A percentile compares a stretch with the other conserved stretches of the same genome.
phyloP scores from a whole-genome alignment of 2,329 filamentous ascomycete species.

The Aaosphaeria pasadenensis region DNA sequence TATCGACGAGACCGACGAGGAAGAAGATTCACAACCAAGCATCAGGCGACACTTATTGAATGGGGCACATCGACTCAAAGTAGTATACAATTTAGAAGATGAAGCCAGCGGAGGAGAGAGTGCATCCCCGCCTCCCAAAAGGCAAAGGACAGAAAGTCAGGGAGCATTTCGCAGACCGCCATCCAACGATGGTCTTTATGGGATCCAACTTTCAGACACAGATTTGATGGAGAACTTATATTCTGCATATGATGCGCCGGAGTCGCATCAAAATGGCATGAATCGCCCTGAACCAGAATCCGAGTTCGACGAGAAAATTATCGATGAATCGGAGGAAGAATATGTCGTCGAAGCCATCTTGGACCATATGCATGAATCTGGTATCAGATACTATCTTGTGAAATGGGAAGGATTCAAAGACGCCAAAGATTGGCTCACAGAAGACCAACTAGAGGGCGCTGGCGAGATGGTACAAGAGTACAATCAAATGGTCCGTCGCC shows the following conservation, averaged over 20 bases:
- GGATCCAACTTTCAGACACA: no score
- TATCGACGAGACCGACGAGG: constrained; percentile 3
- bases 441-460: constrained; percentile 24
- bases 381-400: constrained; percentile 26
- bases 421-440: constrained; percentile 27
- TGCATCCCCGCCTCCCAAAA: no score
- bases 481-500: constrained; percentile 3
- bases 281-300: not conserved
- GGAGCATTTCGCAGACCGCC: no score
- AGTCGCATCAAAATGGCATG: not conserved
- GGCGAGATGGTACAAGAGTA: constrained; percentile 24
- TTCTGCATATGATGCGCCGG: no score
- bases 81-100: no score
- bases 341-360: constrained; percentile 28
- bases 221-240: no score
- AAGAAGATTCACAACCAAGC: not conserved
- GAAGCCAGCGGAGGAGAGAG: no score
- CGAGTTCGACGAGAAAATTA: not conserved
- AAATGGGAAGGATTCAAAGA: constrained; percentile 34
- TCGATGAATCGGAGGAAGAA: constrained; percentile 12
- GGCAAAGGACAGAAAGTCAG: no score
- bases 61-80: no score
- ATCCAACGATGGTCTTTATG: no score
- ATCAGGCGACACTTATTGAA: no score
- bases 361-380: constrained; percentile 17